These are phyloP conservation scores for Clavispora asparagi DNA, from an alignment of 805 yeast genomes.

Conservation along the genomic window DNA sequence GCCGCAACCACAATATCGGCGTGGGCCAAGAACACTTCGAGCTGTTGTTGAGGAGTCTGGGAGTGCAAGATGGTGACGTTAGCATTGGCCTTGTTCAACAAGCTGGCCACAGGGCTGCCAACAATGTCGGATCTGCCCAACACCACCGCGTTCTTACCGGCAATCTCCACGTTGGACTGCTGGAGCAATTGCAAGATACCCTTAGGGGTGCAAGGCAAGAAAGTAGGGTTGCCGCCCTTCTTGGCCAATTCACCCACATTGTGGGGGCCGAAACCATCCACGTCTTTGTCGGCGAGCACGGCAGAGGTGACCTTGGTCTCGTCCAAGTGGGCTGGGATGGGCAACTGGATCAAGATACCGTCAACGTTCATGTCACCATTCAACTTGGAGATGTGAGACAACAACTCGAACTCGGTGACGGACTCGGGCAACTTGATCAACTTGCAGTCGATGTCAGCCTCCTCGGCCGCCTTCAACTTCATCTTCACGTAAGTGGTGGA, in stretches of 20 bases:
- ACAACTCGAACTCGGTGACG: conserved; percentile 51
- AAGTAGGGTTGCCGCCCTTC: conserved; percentile 64
- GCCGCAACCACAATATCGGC: conserved; percentile 82
- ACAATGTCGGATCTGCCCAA: conserved; percentile 84
- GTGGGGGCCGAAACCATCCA: conserved; percentile 76
- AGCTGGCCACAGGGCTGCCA: conserved; percentile 72
- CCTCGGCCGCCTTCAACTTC: conserved; percentile 74
- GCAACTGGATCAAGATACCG: conserved; percentile 73
- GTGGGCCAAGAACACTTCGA: conserved; percentile 41
- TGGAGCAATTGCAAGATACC: conserved; percentile 66
- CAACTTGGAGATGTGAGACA: conserved; percentile 48
- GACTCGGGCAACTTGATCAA: conserved; percentile 55
- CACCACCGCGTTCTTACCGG: conserved; percentile 75
- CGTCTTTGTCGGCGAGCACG: conserved; percentile 65
- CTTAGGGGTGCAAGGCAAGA: conserved; percentile 80
- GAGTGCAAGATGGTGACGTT: conserved; percentile 77
- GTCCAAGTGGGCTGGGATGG: conserved; percentile 66
- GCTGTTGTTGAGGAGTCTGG: conserved; percentile 48
- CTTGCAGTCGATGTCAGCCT: conserved; percentile 59
- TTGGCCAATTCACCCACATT: conserved; percentile 76
- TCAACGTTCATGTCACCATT: conserved; percentile 59
- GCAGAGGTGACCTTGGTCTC: conserved; percentile 64
- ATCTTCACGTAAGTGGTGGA: conserved; percentile 77
- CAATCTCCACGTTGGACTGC: conserved; percentile 48
- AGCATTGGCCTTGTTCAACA: conserved; percentile 66